Base-by-base conservation (phyloP, 805 yeast species). In the Aciculoconidium aculeatum region DNA sequence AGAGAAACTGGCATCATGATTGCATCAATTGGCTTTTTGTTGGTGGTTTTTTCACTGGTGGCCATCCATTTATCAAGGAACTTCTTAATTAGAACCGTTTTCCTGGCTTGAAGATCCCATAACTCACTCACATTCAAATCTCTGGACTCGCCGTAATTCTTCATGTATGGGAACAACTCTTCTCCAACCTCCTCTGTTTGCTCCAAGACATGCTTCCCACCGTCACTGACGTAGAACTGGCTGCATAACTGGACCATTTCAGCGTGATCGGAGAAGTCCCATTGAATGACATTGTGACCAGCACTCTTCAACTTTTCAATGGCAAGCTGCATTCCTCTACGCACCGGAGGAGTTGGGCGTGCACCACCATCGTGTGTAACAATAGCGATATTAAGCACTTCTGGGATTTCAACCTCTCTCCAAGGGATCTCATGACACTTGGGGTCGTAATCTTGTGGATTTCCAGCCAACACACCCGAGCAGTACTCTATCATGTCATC, bases 321-420 rank as follows among this genome's bases (percentile, higher is more conserved):
- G 5, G 54, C 55, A 6, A 42, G 43, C 12, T 58, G 44, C 32
- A 75, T 23, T 1, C 70, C 74, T 36, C 79, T 57, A 5, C 51
- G 40, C 11, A 76, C 61, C 7, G 80, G 79, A 1, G 81, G 80
- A 17, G 70, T 70, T 8, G 80, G 80, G 11, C 59, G 55, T 5
- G 67, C 59, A 14, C 54, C 41, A 6, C 65, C 67, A 42, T 73
- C 77, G 34, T 59, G 61, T 16, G 40, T 41, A 42, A 68, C 39
- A 10, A 72, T 48, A 3, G 68, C 75, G 40, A 72, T 46, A n/a
- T 52, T 61, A 16, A 72, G 42, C 36, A 57, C 64, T 25, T 51
- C 47, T 6, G 65, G 61, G 21, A 61, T 31, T 15, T 45, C 47
- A 0, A 45, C 44, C 1, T 42, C 37, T 34, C 65, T 54, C 77